Conservation (phyloP, 352 stramenopile species). For the Hyaloperonospora arabidopsidis region DNA sequence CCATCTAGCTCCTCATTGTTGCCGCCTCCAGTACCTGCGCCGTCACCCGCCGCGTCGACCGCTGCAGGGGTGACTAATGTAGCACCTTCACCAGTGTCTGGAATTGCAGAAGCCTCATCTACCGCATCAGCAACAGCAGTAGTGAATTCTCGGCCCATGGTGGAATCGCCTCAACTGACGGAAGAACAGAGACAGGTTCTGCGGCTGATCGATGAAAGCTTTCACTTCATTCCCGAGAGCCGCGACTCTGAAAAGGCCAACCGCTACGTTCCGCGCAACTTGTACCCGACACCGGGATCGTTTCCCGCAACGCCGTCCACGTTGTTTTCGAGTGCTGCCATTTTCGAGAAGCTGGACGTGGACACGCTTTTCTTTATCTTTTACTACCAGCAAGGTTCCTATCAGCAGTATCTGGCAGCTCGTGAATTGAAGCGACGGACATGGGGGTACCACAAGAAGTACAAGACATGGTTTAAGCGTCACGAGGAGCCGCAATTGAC, state of each 20-base stretch:
- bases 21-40: conserved; percentile 24
- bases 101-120: conserved; percentile 16
- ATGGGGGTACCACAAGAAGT: conserved; percentile 99
- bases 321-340: conserved; percentile 89
- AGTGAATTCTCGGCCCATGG: conserved; percentile 17
- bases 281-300: conserved; percentile 87
- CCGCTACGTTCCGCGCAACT: conserved; percentile 91
- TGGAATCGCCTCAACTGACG: conserved; percentile 47
- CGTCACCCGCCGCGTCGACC: conserved; percentile 11
- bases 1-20: conserved; percentile 21
- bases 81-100: conserved; percentile 13
- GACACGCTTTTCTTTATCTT: conserved; percentile 99
- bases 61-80: conserved; percentile 1
- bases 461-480: conserved; percentile 99
- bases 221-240: conserved; percentile 86
- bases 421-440: conserved; percentile 96
- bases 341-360: conserved; percentile 97
- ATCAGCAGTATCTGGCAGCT: conserved; percentile 98
- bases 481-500: conserved; percentile 94
- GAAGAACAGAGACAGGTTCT: conserved; percentile 78
- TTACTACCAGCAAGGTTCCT: conserved; percentile 98
- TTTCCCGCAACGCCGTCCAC: conserved; percentile 86
- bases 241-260: conserved; percentile 87
- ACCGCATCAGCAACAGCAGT: conserved; percentile 16
- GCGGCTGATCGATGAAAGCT: conserved; percentile 82